phyloP scores from a whole-genome alignment of 1,139 yeast species.

The Debaryomyces nepalensis region DNA sequence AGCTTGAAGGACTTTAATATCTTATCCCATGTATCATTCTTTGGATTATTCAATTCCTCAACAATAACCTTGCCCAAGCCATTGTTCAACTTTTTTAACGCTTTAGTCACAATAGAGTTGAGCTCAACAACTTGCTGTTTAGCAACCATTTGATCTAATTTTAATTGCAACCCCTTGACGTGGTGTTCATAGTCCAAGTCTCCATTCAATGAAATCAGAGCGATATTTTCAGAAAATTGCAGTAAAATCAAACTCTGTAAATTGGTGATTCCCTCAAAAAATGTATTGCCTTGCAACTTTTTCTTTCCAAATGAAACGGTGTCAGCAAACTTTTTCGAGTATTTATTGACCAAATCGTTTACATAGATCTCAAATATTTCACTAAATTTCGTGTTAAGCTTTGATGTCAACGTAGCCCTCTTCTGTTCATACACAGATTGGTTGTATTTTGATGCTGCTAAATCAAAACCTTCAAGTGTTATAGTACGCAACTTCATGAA shows the following conservation, averaged over 20 bases:
- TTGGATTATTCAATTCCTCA: constrained; percentile 49
- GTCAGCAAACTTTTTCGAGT: constrained; percentile 23
- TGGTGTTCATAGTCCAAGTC: constrained; percentile 23
- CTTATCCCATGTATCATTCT: constrained; percentile 63
- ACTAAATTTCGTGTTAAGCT: constrained; percentile 49
- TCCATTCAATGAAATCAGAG: constrained; percentile 30
- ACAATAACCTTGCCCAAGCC: constrained; percentile 45
- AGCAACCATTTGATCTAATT: constrained; percentile 30
- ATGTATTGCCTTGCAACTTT: constrained; percentile 23
- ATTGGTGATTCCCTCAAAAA: constrained; percentile 22
- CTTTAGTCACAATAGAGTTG: constrained; percentile 37
- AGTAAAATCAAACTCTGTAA: constrained; percentile 19
- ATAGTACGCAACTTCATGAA: constrained; percentile 47
- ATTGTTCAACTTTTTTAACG: constrained; percentile 43
- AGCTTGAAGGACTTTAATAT: constrained; percentile 53
- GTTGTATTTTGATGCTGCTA: constrained; percentile 74
- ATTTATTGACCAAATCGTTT: constrained; percentile 24
- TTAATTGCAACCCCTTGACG: constrained; percentile 23
- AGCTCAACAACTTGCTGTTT: constrained; percentile 54
- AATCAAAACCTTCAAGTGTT: constrained; percentile 61
- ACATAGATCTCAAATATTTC: constrained; percentile 46
- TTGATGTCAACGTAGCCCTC: constrained; percentile 49
- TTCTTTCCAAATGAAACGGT: constrained; percentile 24
- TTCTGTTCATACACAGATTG: constrained; percentile 67
- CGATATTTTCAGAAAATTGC: constrained; percentile 22